These are phyloP conservation scores for Magnaporthales sp. DNA, from an alignment of 2,329 filamentous ascomycete genomes.

Conservation along the genomic window DNA sequence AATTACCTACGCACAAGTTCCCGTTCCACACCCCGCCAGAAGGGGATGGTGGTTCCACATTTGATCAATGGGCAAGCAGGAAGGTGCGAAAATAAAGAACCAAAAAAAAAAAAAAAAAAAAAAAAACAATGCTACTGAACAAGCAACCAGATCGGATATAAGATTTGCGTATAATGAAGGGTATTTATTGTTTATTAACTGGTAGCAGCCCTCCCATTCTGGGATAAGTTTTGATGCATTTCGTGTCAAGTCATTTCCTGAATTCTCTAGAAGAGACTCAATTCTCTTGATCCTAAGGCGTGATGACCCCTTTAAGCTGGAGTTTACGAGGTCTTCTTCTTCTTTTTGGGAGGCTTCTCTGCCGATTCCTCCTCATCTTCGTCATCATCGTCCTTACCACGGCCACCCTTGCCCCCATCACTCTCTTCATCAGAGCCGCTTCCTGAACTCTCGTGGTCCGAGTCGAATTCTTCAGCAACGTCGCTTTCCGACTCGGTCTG, in stretches of 20 bases:
- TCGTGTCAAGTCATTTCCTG: background rate
- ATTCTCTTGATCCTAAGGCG: background rate
- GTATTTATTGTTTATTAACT: background rate
- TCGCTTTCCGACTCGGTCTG: slow-evolving; percentile 86
- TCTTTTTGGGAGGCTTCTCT: slow-evolving; percentile 30
- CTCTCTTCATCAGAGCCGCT: slow-evolving; percentile 47
- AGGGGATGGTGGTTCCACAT: background rate
- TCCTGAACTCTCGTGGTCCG: slow-evolving; percentile 78
- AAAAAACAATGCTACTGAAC: no score
- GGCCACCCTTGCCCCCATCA: slow-evolving; percentile 27
- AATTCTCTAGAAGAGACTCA: background rate
- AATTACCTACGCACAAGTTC: background rate
- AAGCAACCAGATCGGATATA: no score
- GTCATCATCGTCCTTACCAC: slow-evolving; percentile 35
- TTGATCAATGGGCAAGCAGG: background rate
- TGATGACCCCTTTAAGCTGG: background rate
- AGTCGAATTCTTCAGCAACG: slow-evolving; percentile 93
- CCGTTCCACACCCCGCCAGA: background rate
- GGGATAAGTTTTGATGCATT: background rate
- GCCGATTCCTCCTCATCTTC: slow-evolving; percentile 33
- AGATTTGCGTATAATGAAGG: no score
- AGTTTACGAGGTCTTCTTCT: slow-evolving; percentile 28
- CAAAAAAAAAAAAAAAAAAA: no score
- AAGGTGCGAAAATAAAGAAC: background rate
- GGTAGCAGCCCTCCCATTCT: background rate